Percentiles rank a stretch among this genome's conserved stretches.
Evolutionary conservation across 495 filamentous ascomycete genomes (phyloP).

Genomic region (Cetradonia linearis): DNA sequence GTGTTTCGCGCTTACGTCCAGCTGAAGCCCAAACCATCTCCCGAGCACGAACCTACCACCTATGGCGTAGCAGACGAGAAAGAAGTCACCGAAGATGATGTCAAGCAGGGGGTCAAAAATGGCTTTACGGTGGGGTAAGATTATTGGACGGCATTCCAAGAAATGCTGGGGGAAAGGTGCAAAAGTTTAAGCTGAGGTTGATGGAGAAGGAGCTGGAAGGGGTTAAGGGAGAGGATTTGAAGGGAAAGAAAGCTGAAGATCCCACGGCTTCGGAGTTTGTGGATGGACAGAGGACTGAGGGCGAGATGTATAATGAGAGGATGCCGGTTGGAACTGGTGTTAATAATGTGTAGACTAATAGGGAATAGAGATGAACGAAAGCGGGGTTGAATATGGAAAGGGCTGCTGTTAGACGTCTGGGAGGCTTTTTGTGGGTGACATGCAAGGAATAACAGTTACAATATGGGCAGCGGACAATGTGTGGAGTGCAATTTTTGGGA

Average conservation of each 20-base stretch:
- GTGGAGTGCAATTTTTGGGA: background rate
- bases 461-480: background rate
- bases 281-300: background rate
- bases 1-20: constrained; percentile 64
- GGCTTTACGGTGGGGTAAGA: constrained; percentile 56
- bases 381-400: background rate
- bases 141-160: constrained; percentile 61
- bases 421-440: background rate
- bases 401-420: background rate
- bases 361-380: background rate
- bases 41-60: constrained; percentile 54
- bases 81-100: constrained; percentile 44
- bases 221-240: background rate
- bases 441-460: background rate
- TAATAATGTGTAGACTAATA: background rate
- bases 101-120: constrained; percentile 58
- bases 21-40: constrained; percentile 47
- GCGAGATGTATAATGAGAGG: background rate
- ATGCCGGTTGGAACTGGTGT: background rate
- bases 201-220: constrained; percentile 33
- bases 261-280: background rate
- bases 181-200: constrained; percentile 53
- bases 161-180: constrained; percentile 65
- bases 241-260: background rate
- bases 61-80: constrained; percentile 24